Conservation (phyloP, 352 stramenopile species). For the Blastocystis sp. region DNA sequence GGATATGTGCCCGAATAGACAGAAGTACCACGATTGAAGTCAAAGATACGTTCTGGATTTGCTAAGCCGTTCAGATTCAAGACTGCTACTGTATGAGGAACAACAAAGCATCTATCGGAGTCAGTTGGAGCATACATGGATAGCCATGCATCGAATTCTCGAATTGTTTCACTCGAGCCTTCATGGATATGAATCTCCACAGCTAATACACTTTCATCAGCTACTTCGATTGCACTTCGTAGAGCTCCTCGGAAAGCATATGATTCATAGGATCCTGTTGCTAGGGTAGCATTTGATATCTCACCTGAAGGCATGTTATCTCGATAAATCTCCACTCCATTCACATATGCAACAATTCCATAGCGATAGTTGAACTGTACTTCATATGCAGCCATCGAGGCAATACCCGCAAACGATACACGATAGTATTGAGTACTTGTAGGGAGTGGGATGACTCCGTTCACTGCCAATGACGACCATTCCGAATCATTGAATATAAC, state of each 20-base stretch:
- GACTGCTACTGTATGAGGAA: background rate
- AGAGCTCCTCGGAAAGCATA: background rate
- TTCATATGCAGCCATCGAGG: background rate
- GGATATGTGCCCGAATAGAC: background rate
- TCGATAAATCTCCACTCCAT: background rate
- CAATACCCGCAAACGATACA: background rate
- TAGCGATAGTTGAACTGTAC: background rate
- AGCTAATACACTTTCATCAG: background rate
- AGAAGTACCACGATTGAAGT: background rate
- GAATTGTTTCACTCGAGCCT: background rate
- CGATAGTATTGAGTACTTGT: background rate
- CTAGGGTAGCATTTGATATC: background rate
- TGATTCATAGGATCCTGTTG: background rate
- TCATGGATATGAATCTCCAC: background rate
- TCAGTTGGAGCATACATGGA: background rate
- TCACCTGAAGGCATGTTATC: constrained; percentile 13
- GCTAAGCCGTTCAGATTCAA: background rate
- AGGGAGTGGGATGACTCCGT: background rate
- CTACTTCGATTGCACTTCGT: background rate
- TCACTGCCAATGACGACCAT: background rate
- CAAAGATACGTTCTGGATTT: background rate
- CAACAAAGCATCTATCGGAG: background rate
- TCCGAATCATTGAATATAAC: background rate
- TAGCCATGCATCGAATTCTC: background rate
- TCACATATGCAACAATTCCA: constrained; percentile 3